Evolutionary conservation across 179 eudicot genomes (phyloP).

Genomic region (Carnegiea gigantea): DNA sequence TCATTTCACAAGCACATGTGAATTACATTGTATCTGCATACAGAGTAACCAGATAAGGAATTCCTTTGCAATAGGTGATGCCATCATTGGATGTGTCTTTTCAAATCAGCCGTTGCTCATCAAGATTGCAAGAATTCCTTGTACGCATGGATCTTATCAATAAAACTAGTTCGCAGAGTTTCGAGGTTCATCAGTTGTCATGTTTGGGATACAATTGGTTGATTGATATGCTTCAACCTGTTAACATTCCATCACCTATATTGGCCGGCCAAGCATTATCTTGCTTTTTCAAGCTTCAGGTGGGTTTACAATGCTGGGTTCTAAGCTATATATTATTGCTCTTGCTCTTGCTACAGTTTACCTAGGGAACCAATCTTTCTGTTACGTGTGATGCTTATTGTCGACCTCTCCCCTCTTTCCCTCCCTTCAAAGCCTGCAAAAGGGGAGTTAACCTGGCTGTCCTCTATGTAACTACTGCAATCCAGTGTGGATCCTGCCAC

Average conservation of each 20-base stretch:
- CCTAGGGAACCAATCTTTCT: neutral
- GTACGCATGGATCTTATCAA: conserved; percentile 86
- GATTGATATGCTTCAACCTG: conserved; percentile 68
- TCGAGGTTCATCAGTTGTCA: conserved; percentile 82
- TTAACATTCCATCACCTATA: conserved; percentile 56
- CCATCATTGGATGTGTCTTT: conserved; percentile 88
- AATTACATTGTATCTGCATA: neutral
- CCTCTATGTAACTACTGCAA: neutral
- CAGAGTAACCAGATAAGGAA: conserved; percentile 6
- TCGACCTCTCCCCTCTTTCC: neutral
- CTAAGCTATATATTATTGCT: neutral
- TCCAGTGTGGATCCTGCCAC: neutral
- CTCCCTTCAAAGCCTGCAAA: neutral
- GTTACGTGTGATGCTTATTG: neutral
- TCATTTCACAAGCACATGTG: neutral
- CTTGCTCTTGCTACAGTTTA: neutral
- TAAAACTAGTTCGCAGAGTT: conserved; percentile 68
- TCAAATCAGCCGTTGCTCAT: conserved; percentile 65
- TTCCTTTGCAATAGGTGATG: conserved; percentile 53
- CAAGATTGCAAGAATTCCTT: conserved; percentile 69
- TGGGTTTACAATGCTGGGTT: conserved; percentile 31
- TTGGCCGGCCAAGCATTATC: conserved; percentile 84
- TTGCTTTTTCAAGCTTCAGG: conserved; percentile 91
- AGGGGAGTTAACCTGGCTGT: neutral
- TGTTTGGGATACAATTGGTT: conserved; percentile 73